Conservation (phyloP, 2,329 filamentous ascomycete genomes). For the Ophiosphaerella herpotricha region DNA sequence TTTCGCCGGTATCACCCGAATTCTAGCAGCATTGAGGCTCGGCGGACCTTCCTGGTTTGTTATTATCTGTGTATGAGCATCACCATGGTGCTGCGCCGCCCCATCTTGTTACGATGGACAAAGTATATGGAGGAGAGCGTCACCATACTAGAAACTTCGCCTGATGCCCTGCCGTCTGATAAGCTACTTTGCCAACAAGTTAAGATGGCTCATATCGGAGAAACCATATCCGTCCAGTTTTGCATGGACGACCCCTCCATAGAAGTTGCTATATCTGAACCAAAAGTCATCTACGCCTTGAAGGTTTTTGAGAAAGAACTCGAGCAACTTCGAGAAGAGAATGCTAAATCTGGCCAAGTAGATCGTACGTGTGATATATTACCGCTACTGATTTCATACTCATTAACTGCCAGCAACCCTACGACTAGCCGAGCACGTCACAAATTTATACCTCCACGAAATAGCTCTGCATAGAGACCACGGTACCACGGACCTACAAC, state of each 20-base stretch:
- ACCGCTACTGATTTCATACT: background rate
- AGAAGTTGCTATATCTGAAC: slow-evolving; percentile 59
- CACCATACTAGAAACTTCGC: slow-evolving; percentile 60
- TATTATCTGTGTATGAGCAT: slow-evolving; percentile 64
- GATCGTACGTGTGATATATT: slow-evolving; percentile 33
- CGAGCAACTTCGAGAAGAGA: slow-evolving; percentile 35
- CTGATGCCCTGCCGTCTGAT: slow-evolving; percentile 62
- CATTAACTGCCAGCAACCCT: slow-evolving; percentile 41
- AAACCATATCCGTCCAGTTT: slow-evolving; percentile 61
- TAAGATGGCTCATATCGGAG: slow-evolving; percentile 62
- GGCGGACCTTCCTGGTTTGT: slow-evolving; percentile 64
- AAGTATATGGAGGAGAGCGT: slow-evolving; percentile 68
- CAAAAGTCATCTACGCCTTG: slow-evolving; percentile 59
- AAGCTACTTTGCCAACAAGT: slow-evolving; percentile 61
- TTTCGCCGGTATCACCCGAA: slow-evolving; percentile 47
- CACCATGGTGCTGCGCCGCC: slow-evolving; percentile 62
- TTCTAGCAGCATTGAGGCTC: slow-evolving; percentile 60
- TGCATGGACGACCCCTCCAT: slow-evolving; percentile 60
- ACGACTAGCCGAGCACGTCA: slow-evolving; percentile 53
- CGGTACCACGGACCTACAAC: slow-evolving; percentile 48
- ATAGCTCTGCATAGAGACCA: slow-evolving; percentile 56
- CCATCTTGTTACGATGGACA: slow-evolving; percentile 64
- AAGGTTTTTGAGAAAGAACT: slow-evolving; percentile 61
- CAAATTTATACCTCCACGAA: slow-evolving; percentile 56
- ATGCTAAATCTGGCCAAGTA: slow-evolving; percentile 45